Conservation (phyloP, 2,329 filamentous ascomycete species). For the Fusarium dimerum region DNA sequence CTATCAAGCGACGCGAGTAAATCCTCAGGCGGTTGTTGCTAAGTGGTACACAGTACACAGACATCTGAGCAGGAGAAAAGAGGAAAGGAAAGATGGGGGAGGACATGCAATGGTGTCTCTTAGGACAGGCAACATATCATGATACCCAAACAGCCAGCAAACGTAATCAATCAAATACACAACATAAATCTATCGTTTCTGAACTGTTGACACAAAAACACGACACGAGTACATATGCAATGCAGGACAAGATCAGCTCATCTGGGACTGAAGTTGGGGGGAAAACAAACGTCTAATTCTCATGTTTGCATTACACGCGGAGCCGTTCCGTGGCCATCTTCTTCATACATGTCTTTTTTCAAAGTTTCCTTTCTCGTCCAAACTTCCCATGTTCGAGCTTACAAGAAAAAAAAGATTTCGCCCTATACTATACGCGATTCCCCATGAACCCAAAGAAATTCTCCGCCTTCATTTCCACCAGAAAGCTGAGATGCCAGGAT, state of each 20-base stretch:
- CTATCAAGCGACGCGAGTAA: slow-evolving; percentile 45
- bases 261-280: slow-evolving; percentile 1
- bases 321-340: slow-evolving; percentile 23
- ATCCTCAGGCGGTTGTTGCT: slow-evolving; percentile 51
- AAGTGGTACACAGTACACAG: slow-evolving; percentile 15
- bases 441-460: not conserved
- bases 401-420: not conserved
- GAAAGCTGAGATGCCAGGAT: not conserved
- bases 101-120: slow-evolving; percentile 10
- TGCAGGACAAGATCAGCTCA: slow-evolving; percentile 7
- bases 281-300: slow-evolving; percentile 21
- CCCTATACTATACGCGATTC: not conserved
- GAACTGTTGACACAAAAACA: too few species aligned
- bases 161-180: slow-evolving; percentile 25
- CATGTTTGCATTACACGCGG: slow-evolving; percentile 34
- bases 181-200: slow-evolving; percentile 22
- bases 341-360: slow-evolving; percentile 23
- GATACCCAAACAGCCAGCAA: slow-evolving; percentile 33
- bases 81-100: slow-evolving; percentile 11
- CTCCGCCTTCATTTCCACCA: not conserved
- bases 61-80: slow-evolving; percentile 2
- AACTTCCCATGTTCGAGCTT: slow-evolving; percentile 14
- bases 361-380: slow-evolving; percentile 14
- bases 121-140: slow-evolving; percentile 29
- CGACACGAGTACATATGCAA: too few species aligned